Evolutionary conservation across 2,329 filamentous ascomycete genomes (phyloP).

Genomic region (Pseudogymnoascus sp.): DNA sequence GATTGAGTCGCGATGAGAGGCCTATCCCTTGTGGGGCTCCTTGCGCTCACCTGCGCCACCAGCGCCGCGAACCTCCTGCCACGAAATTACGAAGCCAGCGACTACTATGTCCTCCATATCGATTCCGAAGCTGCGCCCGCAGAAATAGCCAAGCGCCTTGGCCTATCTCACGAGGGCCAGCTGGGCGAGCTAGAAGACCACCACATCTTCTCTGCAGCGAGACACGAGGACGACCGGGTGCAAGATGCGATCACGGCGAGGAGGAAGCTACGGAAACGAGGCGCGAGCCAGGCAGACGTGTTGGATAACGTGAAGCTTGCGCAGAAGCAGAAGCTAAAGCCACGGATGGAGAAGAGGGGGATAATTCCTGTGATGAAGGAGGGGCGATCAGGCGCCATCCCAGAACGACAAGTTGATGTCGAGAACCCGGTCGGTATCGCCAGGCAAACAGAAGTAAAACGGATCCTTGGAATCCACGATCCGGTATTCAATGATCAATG

Average conservation of each 20-base stretch:
- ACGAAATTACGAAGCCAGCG: constrained; percentile 70
- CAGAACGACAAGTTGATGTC: constrained; percentile 18
- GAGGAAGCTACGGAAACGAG: constrained; percentile 53
- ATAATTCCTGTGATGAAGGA: constrained; percentile 21
- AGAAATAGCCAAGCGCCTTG: constrained; percentile 64
- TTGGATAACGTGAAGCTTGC: constrained; percentile 71
- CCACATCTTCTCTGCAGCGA: constrained; percentile 74
- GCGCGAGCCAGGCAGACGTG: constrained; percentile 44
- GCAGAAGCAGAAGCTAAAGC: constrained; percentile 65
- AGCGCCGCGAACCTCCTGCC: constrained; percentile 42
- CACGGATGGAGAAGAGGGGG: constrained; percentile 50
- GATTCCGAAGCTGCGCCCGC: constrained; percentile 56
- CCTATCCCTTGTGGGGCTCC: constrained; percentile 44
- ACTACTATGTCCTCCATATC: constrained; percentile 91
- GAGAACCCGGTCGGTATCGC: constrained; percentile 39
- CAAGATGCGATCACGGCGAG: constrained; percentile 45
- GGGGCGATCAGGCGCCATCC: constrained; percentile 16
- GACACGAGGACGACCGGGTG: constrained; percentile 52
- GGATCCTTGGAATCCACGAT: constrained; percentile 67
- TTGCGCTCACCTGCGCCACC: constrained; percentile 43
- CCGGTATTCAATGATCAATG: constrained; percentile 92
- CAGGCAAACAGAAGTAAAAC: constrained; percentile 53
- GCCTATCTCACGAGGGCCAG: constrained; percentile 71
- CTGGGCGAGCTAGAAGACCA: constrained; percentile 73
- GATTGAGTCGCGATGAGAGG: constrained; percentile 26